Conservation (phyloP, 2,329 filamentous ascomycete species). For the Pseudogymnoascus sp. region DNA sequence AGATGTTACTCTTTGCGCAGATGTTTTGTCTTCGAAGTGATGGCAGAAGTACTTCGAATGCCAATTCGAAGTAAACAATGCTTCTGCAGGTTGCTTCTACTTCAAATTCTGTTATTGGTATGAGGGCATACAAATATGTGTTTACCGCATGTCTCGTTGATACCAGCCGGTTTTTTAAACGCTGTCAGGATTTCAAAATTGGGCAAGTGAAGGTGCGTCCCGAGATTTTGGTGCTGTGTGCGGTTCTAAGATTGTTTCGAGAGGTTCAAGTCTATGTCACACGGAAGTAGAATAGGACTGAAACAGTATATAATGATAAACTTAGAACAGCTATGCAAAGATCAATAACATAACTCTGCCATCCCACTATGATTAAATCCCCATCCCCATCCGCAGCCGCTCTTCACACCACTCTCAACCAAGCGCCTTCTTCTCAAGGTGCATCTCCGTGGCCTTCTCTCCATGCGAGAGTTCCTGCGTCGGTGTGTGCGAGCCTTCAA, state of each 20-base stretch:
- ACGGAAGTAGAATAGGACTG: not conserved
- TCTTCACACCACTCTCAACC: not conserved
- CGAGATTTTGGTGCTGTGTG: too few relatives aligned
- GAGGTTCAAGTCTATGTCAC: not conserved
- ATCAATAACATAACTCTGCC: not conserved
- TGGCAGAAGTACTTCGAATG: not conserved
- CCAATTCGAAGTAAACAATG: not conserved
- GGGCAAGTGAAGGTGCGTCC: too few relatives aligned
- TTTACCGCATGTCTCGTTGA: too few relatives aligned
- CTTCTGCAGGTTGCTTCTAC: not conserved
- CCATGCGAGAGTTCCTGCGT: not conserved
- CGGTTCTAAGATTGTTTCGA: not conserved
- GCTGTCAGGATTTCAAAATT: too few relatives aligned
- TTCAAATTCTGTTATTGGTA: too few relatives aligned
- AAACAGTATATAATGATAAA: not conserved
- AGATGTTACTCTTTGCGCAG: not conserved
- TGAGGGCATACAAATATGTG: too few relatives aligned
- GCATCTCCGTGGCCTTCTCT: not conserved
- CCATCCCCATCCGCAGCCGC: not conserved
- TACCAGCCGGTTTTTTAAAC: too few relatives aligned
- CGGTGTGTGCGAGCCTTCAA: not conserved
- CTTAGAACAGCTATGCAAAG: not conserved
- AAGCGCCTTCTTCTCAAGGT: not conserved
- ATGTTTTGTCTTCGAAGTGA: not conserved
- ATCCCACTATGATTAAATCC: not conserved